Evolutionary conservation across 352 stramenopile species (phyloP), one percentile per base, ranked within the genome.

Genomic region (Pythium plurisporium): DNA sequence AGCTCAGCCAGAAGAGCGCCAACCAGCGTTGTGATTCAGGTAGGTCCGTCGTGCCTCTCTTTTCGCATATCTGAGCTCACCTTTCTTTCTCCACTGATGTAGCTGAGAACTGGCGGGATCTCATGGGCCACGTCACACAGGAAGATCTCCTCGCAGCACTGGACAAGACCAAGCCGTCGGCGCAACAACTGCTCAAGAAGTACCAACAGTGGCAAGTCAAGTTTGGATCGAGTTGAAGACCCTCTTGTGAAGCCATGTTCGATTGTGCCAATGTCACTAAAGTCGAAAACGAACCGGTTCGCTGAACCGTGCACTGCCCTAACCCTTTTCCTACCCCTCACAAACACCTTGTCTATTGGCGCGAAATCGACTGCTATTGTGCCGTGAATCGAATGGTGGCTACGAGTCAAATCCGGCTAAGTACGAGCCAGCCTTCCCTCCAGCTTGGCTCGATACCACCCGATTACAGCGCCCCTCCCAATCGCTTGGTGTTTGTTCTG

Each of bases 181-280:
- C 82, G 26, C 81, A 91, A 62, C 76, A 88, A 61, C 52, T 88
- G 33, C 71, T 87, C 41, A 70, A 71, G 42, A 95, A 85, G 68
- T 92, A 92, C 65, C 63, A 93, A 67, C 78, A 87, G 37, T 91
- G 85, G 82, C 77, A 90, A 46, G 58, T 62, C 56, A 84, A 86
- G 64, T 94, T 91, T 57, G 84, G 84, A 4, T 94, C 84, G 17
- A 66, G 38, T 27, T 5, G n/a, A 27, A 17, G 9, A 45, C 14
- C 12, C 20, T 5, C 23, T 23, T 29, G 14, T 49, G 45, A 46
- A 63, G 55, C 55, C 55, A 63, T 33, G 36, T 48, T 27, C n/a
- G n/a, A 42, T 5, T 22, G 36, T 22, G 15, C 22, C 36, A 27
- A 45, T 56, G 55, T 50, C 55, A 64, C 38, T 63, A 56, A 45